Conservation (phyloP, 495 filamentous ascomycete species). For the Xylaria acuta region DNA sequence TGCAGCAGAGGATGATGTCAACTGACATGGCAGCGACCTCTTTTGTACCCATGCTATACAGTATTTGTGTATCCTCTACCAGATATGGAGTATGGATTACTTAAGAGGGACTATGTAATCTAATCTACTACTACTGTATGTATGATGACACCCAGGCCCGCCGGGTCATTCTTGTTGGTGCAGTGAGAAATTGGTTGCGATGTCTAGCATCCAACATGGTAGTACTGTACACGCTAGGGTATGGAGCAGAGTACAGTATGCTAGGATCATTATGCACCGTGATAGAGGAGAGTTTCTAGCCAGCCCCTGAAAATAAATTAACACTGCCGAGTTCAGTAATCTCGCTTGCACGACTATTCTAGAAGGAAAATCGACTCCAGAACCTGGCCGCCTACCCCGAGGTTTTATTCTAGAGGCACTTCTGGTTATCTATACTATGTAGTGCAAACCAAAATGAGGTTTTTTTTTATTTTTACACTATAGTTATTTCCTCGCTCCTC, state of each 20-base stretch:
- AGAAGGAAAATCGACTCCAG: not conserved
- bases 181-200: not conserved
- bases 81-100: not conserved
- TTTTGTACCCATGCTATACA: not conserved
- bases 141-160: not conserved
- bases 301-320: slow-evolving; percentile 17
- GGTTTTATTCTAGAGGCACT: not conserved
- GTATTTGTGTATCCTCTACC: not conserved
- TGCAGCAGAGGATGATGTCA: not conserved
- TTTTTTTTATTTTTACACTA: not conserved
- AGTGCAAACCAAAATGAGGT: not conserved
- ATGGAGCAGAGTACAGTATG: not conserved
- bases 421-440: no score
- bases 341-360: slow-evolving; percentile 16
- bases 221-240: not conserved
- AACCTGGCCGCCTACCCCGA: not conserved
- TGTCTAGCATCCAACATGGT: no score
- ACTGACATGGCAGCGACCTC: not conserved
- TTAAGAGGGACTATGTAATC: not conserved
- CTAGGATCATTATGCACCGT: not conserved
- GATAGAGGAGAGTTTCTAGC: not conserved
- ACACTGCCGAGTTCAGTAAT: not conserved
- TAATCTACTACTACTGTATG: not conserved
- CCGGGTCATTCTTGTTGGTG: not conserved
- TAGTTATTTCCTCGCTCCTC: not conserved